Evolutionary conservation across 2,329 filamentous ascomycete species (phyloP).

Genomic region (Colletotrichum neosansevieriae): DNA sequence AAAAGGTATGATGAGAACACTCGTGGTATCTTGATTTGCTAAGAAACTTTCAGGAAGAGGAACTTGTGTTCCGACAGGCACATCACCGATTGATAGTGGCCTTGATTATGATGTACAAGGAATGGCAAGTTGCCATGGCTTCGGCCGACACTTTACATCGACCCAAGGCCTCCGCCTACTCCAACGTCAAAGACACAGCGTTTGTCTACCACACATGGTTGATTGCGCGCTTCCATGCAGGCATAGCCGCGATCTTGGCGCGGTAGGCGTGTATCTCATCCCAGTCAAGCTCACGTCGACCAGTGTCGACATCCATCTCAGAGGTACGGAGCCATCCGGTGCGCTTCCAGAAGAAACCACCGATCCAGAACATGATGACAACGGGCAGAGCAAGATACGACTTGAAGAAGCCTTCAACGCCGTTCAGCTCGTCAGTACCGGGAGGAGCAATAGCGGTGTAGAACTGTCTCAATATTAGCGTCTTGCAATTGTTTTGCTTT

Average conservation of each 20-base stretch:
- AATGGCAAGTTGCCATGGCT: neutral
- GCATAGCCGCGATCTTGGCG: constrained; percentile 61
- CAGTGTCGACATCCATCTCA: constrained; percentile 77
- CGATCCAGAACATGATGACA: constrained; percentile 65
- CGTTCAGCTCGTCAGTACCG: constrained; percentile 46
- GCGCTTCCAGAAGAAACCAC: constrained; percentile 74
- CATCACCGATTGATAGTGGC: neutral
- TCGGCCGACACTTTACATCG: neutral
- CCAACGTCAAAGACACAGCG: neutral
- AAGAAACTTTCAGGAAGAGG: constrained; percentile 10
- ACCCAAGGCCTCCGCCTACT: neutral
- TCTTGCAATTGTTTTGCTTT: neutral
- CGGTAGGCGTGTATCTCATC: constrained; percentile 70
- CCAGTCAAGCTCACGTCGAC: constrained; percentile 74
- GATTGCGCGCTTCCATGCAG: constrained; percentile 58
- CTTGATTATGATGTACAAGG: constrained; percentile 21
- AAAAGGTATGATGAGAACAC: constrained; percentile 18
- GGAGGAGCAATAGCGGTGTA: constrained; percentile 62
- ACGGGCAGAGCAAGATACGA: constrained; percentile 67
- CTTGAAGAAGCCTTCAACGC: constrained; percentile 66
- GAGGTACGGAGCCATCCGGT: constrained; percentile 68
- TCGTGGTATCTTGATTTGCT: constrained; percentile 38
- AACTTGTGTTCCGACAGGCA: constrained; percentile 1
- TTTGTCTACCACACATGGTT: constrained; percentile 21
- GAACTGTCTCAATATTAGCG: constrained; percentile 50